Evolutionary conservation across 2,329 filamentous ascomycete genomes (phyloP).

Genomic region (Trichoderma brevicompactum): DNA sequence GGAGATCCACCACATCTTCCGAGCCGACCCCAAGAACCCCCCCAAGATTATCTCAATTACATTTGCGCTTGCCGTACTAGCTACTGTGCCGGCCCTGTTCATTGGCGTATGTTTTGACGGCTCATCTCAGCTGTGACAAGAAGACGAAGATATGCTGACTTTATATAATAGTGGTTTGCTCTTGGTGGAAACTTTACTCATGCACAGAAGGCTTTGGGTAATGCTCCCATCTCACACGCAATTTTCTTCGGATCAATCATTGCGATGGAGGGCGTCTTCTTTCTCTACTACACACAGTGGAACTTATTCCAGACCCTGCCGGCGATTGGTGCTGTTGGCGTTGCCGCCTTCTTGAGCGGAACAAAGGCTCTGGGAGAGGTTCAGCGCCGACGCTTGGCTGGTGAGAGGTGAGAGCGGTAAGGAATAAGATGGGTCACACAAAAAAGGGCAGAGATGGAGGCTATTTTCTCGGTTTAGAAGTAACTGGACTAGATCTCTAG

Average conservation of each 20-base stretch:
- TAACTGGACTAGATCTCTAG: constrained; percentile 11
- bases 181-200: constrained; percentile 86
- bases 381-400: constrained; percentile 81
- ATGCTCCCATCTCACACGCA: constrained; percentile 78
- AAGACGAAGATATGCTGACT: constrained; percentile 33
- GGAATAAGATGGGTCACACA: not conserved
- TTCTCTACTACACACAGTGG: constrained; percentile 91
- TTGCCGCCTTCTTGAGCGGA: constrained; percentile 81
- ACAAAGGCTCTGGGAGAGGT: constrained; percentile 91
- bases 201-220: constrained; percentile 71
- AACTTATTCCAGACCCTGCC: constrained; percentile 89
- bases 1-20: constrained; percentile 93
- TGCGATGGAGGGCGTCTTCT: constrained; percentile 88
- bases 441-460: not conserved
- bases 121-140: not conserved
- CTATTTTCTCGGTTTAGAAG: constrained; percentile 3
- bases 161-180: constrained; percentile 67
- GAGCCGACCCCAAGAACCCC: constrained; percentile 75
- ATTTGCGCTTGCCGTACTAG: constrained; percentile 75
- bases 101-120: constrained; percentile 55
- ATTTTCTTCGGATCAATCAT: constrained; percentile 87
- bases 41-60: constrained; percentile 77
- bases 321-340: constrained; percentile 67
- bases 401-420: constrained; percentile 55
- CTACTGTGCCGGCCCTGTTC: constrained; percentile 74